Evolutionary conservation across 2,329 filamentous ascomycete genomes (phyloP).

Genomic region (Aspergillus spinulosporus): DNA sequence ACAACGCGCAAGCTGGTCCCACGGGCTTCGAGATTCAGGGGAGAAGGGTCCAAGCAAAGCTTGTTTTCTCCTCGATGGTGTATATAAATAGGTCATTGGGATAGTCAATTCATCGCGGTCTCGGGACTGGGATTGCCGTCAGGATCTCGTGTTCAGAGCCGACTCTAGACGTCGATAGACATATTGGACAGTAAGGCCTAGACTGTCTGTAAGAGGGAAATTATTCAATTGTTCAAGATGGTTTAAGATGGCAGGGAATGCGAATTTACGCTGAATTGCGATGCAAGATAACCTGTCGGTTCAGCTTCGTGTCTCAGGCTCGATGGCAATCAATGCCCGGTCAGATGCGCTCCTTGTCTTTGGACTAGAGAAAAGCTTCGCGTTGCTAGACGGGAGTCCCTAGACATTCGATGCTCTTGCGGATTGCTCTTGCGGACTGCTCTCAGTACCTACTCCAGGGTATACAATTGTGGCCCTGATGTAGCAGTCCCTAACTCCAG

Average conservation of each 20-base stretch:
- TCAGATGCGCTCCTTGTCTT: too few relatives aligned
- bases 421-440: too few relatives aligned
- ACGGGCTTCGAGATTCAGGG: constrained; percentile 19
- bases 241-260: too few relatives aligned
- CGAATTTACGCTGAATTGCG: too few relatives aligned
- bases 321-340: too few relatives aligned
- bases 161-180: neutral
- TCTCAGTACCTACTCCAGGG: too few relatives aligned
- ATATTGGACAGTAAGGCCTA: neutral
- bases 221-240: too few relatives aligned
- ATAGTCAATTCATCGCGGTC: neutral
- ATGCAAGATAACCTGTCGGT: too few relatives aligned
- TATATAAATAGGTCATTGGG: constrained; percentile 19
- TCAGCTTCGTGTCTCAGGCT: too few relatives aligned
- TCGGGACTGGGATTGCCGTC: neutral
- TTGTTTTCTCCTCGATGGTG: constrained; percentile 14
- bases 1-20: constrained; percentile 25
- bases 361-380: too few relatives aligned
- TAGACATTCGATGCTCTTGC: too few relatives aligned
- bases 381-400: too few relatives aligned
- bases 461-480: neutral
- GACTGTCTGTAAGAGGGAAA: neutral
- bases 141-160: neutral
- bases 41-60: constrained; percentile 15
- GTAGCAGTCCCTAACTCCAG: neutral